Percentiles rank a stretch among this genome's conserved stretches.
phyloP scores from a whole-genome alignment of 2,329 filamentous ascomycete genomes.

The Exophiala mesophila region DNA sequence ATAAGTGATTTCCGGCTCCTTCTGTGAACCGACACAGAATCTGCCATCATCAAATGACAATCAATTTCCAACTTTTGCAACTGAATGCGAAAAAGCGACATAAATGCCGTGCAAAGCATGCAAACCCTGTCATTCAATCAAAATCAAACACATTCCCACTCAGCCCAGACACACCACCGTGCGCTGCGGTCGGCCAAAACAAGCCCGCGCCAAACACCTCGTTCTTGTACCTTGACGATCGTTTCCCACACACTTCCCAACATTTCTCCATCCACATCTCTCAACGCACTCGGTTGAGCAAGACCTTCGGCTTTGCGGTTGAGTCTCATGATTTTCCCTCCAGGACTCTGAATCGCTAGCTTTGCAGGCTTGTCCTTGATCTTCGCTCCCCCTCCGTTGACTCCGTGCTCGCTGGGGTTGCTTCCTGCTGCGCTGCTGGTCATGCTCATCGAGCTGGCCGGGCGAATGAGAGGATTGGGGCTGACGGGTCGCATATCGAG shows the following conservation, averaged over 20 bases:
- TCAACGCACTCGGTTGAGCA: slow-evolving; percentile 34
- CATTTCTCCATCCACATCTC: slow-evolving; percentile 30
- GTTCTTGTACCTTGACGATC: slow-evolving; percentile 62
- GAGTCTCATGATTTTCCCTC: slow-evolving; percentile 82
- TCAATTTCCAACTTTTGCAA: too few relatives aligned
- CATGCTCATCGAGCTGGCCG: slow-evolving; percentile 58
- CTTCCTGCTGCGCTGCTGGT: slow-evolving; percentile 50
- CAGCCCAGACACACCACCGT: slow-evolving; percentile 64
- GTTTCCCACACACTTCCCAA: slow-evolving; percentile 62
- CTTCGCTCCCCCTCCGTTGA: slow-evolving; percentile 49
- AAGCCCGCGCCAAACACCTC: slow-evolving; percentile 57
- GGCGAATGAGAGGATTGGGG: slow-evolving; percentile 44
- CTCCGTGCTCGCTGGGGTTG: slow-evolving; percentile 45
- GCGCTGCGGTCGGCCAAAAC: slow-evolving; percentile 62
- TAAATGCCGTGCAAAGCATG: too few relatives aligned
- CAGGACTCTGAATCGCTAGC: slow-evolving; percentile 87
- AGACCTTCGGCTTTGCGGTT: slow-evolving; percentile 46
- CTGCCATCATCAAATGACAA: too few relatives aligned
- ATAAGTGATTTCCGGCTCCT: too few relatives aligned
- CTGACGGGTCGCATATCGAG: slow-evolving; percentile 24
- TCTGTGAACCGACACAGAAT: too few relatives aligned
- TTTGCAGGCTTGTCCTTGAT: slow-evolving; percentile 80
- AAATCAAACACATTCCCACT: slow-evolving; percentile 57
- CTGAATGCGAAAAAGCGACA: too few relatives aligned
- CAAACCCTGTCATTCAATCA: too few relatives aligned